Percentiles rank a stretch among this genome's conserved stretches.
These are phyloP conservation scores for Pyricularia grisea DNA, from an alignment of 2,329 filamentous ascomycete genomes.

Conservation along the genomic window DNA sequence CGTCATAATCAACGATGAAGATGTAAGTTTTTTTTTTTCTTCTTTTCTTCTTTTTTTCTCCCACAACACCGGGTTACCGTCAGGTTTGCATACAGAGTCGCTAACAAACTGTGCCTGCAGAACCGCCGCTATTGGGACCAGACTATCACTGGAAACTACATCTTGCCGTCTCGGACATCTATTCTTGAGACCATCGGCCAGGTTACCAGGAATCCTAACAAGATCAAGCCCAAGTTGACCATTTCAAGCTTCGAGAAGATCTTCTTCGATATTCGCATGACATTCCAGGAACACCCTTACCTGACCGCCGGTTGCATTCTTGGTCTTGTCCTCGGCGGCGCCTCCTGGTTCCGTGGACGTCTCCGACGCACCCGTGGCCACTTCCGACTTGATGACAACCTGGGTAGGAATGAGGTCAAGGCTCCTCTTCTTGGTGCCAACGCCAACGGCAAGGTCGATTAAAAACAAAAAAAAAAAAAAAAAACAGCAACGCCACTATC, in stretches of 20 bases:
- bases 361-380: conserved; percentile 44
- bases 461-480: not conserved
- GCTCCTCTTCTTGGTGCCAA: conserved; percentile 49
- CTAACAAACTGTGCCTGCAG: conserved; percentile 32
- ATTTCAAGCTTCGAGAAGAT: conserved; percentile 62
- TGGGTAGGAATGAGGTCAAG: conserved; percentile 43
- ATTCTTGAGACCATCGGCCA: conserved; percentile 81
- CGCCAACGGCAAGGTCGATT: conserved; percentile 42
- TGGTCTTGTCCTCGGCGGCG: conserved; percentile 42
- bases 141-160: conserved; percentile 80
- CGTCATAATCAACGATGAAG: conserved; percentile 94
- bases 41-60: no score
- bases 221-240: conserved; percentile 70
- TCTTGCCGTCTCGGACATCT: conserved; percentile 79
- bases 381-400: conserved; percentile 52
- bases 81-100: not conserved
- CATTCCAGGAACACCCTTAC: conserved; percentile 50
- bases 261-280: conserved; percentile 55
- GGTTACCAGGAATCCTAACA: conserved; percentile 57
- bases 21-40: conserved; percentile 54
- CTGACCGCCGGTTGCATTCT: conserved; percentile 48
- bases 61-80: not conserved
- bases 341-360: conserved; percentile 45
- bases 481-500: not conserved
- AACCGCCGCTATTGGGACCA: conserved; percentile 92